phyloP scores from a whole-genome alignment of 75 land plant genomes.

The Picea glauca region DNA sequence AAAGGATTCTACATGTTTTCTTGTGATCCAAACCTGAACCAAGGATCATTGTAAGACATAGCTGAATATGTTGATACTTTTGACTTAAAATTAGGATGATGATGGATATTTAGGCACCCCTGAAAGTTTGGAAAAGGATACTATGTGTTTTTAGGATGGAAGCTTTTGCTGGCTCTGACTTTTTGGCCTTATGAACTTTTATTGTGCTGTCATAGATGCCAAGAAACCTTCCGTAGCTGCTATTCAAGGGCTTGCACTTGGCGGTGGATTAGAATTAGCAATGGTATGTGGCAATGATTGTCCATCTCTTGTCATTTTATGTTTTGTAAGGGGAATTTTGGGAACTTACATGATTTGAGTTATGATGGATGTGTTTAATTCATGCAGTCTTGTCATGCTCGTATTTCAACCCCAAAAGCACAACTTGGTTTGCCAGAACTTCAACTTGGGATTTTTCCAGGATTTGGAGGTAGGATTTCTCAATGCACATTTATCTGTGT shows the following conservation, averaged over 20 bases:
- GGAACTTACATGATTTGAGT: constrained; percentile 2
- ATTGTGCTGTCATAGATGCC: constrained; percentile 47
- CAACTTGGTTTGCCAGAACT: constrained; percentile 96
- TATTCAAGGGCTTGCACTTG: constrained; percentile 93
- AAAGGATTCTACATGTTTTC: neutral
- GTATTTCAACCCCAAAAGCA: constrained; percentile 80
- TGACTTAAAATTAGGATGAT: neutral
- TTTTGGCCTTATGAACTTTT: neutral
- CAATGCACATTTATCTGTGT: neutral
- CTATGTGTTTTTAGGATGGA: neutral
- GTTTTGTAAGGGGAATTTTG: neutral
- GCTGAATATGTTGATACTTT: too few species aligned
- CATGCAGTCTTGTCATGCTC: constrained; percentile 88
- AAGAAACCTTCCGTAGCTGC: constrained; percentile 97
- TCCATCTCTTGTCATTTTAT: neutral
- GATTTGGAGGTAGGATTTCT: constrained; percentile 75
- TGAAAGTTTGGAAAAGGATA: too few species aligned
- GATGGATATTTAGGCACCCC: neutral
- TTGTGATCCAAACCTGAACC: too few species aligned
- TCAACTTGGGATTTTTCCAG: constrained; percentile 93
- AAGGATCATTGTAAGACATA: too few species aligned
- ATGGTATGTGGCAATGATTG: constrained; percentile 52
- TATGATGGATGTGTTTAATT: neutral
- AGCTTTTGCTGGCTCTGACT: neutral
- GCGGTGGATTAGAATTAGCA: constrained; percentile 96